Conservation (phyloP, 768 basidiomycete genomes). For the Lactarius tabidus region DNA sequence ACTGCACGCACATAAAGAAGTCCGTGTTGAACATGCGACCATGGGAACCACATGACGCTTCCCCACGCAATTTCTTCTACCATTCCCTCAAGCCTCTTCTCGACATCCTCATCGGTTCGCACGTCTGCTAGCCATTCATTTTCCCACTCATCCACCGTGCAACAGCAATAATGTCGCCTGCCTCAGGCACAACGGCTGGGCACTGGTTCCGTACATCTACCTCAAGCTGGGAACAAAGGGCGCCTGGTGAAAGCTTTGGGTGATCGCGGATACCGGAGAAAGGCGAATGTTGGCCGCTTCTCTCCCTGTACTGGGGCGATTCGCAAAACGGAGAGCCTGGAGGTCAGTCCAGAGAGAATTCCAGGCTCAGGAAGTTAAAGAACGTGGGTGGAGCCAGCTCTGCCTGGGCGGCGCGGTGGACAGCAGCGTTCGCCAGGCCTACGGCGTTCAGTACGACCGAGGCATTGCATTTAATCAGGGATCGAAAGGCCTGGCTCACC, state of each 20-base stretch:
- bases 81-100: slow-evolving; percentile 44
- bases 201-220: slow-evolving; percentile 20
- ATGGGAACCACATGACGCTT: slow-evolving; percentile 45
- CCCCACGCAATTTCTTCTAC: slow-evolving; percentile 62
- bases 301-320: slow-evolving; percentile 36
- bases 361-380: slow-evolving; percentile 19
- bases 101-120: slow-evolving; percentile 19
- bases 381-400: slow-evolving; percentile 33
- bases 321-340: slow-evolving; percentile 21
- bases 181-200: slow-evolving; percentile 15
- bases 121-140: slow-evolving; percentile 17
- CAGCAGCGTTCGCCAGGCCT: slow-evolving; percentile 57
- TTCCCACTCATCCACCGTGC: slow-evolving; percentile 26
- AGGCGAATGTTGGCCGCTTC: slow-evolving; percentile 35
- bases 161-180: slow-evolving; percentile 21
- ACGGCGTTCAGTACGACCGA: not conserved
- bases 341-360: slow-evolving; percentile 29
- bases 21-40: slow-evolving; percentile 45
- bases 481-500: slow-evolving; percentile 36
- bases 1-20: slow-evolving; percentile 52
- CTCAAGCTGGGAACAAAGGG: slow-evolving; percentile 10
- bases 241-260: slow-evolving; percentile 28
- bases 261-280: slow-evolving; percentile 56
- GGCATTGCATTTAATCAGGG: not conserved
- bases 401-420: slow-evolving; percentile 40